Evolutionary conservation across 2,329 filamentous ascomycete species (phyloP).

Genomic region (Spiromastix sp.): DNA sequence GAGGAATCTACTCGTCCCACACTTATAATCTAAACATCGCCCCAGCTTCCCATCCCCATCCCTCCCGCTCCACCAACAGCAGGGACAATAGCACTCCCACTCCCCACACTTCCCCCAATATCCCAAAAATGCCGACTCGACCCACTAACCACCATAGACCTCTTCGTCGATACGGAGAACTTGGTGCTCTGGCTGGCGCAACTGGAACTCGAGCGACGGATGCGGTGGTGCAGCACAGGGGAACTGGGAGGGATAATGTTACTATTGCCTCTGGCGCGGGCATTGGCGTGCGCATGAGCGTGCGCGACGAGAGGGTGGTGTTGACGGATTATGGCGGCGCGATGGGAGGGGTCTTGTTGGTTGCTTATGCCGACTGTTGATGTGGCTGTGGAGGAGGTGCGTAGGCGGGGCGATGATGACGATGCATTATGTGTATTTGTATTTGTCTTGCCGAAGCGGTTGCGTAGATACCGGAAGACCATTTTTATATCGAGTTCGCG

Average conservation of each 20-base stretch:
- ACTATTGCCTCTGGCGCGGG: slow-evolving; percentile 23
- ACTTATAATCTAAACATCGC: slow-evolving; percentile 56
- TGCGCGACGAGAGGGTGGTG: slow-evolving; percentile 77
- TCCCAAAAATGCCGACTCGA: slow-evolving; percentile 89
- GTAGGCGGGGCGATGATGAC: slow-evolving; percentile 19
- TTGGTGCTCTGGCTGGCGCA: slow-evolving; percentile 83
- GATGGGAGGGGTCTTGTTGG: slow-evolving; percentile 56
- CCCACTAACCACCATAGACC: slow-evolving; percentile 47
- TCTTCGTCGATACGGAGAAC: slow-evolving; percentile 57
- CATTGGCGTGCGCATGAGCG: slow-evolving; percentile 34
- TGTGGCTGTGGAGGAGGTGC: slow-evolving; percentile 18
- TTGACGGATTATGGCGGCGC: slow-evolving; percentile 74
- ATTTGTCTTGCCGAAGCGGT: slow-evolving; percentile 50
- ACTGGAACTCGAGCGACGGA: slow-evolving; percentile 47
- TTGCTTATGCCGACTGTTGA: slow-evolving; percentile 40
- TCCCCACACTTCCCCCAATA: slow-evolving; percentile 69
- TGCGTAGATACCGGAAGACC: slow-evolving; percentile 78
- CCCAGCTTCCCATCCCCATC: slow-evolving; percentile 68
- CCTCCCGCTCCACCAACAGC: slow-evolving; percentile 55
- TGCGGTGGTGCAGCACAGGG: slow-evolving; percentile 33
- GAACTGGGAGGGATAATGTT: slow-evolving; percentile 16
- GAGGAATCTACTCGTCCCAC: too few species aligned
- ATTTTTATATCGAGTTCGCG: slow-evolving; percentile 81
- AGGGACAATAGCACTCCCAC: slow-evolving; percentile 60
- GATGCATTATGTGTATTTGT: slow-evolving; percentile 31